Conservation (phyloP, 805 yeast species). For the Teunomyces kruisii region DNA sequence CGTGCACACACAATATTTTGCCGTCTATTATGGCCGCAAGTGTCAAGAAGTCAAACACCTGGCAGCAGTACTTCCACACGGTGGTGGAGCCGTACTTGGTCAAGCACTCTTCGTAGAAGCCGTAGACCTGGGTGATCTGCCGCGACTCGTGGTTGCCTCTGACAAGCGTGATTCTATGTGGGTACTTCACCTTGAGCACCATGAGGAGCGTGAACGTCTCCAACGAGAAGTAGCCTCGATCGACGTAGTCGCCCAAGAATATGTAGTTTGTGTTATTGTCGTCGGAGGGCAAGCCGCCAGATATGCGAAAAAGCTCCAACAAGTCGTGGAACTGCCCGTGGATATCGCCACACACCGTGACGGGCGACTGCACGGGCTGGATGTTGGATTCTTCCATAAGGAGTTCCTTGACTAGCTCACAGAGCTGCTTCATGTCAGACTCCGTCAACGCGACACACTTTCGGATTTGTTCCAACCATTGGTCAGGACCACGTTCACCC, state of each 20-base stretch:
- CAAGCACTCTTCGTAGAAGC: slow-evolving; percentile 94
- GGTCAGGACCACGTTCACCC: slow-evolving; percentile 86
- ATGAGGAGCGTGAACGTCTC: slow-evolving; percentile 92
- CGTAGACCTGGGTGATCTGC: slow-evolving; percentile 98
- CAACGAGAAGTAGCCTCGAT: slow-evolving; percentile 92
- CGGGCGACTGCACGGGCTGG: slow-evolving; percentile 91
- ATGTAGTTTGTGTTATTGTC: slow-evolving; percentile 65
- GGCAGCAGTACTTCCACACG: slow-evolving; percentile 96
- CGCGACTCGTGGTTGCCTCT: slow-evolving; percentile 98
- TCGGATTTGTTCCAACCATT: slow-evolving; percentile 91
- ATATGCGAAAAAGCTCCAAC: slow-evolving; percentile 81
- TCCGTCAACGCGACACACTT: slow-evolving; percentile 88
- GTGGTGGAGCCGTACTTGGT: slow-evolving; percentile 92
- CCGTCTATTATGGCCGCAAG: slow-evolving; percentile 96
- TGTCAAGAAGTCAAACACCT: slow-evolving; percentile 90
- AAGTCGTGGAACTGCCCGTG: slow-evolving; percentile 98
- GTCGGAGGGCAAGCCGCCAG: slow-evolving; percentile 89
- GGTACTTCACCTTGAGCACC: slow-evolving; percentile 89
- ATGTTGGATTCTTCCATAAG: slow-evolving; percentile 95
- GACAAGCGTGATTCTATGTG: slow-evolving; percentile 82
- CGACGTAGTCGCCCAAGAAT: slow-evolving; percentile 94
- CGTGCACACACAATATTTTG: slow-evolving; percentile 91
- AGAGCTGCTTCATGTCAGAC: slow-evolving; percentile 91
- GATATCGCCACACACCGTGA: slow-evolving; percentile 95
- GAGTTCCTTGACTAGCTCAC: slow-evolving; percentile 92